Evolutionary conservation across 148 eudicot species (phyloP), one percentile per base, ranked within the genome.

Genomic region (Diospyros kaki): DNA sequence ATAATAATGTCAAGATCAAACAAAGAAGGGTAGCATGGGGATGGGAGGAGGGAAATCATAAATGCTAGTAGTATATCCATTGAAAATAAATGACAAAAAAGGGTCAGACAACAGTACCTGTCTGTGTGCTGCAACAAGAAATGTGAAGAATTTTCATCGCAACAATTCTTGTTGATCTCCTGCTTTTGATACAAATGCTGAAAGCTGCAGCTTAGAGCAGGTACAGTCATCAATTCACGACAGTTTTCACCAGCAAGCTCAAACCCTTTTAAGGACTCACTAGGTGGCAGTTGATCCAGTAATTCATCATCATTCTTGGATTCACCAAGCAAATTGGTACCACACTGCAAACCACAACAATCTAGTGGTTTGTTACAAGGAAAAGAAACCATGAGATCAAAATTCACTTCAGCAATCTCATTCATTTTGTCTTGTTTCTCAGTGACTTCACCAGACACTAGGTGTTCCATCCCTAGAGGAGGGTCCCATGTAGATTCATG

Each of bases 401-500:
- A 69, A 81, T 77, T 75, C 60, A 62, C 69, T 62, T 68, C 76
- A 76, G 74, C 66, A 45, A 64, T 54, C 77, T 77, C 85, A 60
- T 63, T 80, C 66, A 81, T 74, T 62, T 81, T 84, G 66, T 62
- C 61, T 38, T 80, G 40, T 72, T 58, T 69, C 62, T 76, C 65
- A 62, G 66, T 66, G 66, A 45, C 43, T 42, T 79, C 83, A 73
- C 63, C 73, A 79, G 55, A 73, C n/a, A 61, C 88, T 60, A 86
- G 76, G 79, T 73, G 73, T 75, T 89, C 94, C 94, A 92, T 88
- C 71, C 93, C 97, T 53, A 84, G 80, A 74, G 99, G 99, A 71
- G 91, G 89, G 58, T 91, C 76, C 99, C 97, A 92, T 4, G 94
- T 90, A 13, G 90, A 89, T 67, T 83, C 91, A n/a, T 81, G 78